Base-by-base conservation (phyloP, 2,329 filamentous ascomycete species). In the Graphiopsis chlorocephala region DNA sequence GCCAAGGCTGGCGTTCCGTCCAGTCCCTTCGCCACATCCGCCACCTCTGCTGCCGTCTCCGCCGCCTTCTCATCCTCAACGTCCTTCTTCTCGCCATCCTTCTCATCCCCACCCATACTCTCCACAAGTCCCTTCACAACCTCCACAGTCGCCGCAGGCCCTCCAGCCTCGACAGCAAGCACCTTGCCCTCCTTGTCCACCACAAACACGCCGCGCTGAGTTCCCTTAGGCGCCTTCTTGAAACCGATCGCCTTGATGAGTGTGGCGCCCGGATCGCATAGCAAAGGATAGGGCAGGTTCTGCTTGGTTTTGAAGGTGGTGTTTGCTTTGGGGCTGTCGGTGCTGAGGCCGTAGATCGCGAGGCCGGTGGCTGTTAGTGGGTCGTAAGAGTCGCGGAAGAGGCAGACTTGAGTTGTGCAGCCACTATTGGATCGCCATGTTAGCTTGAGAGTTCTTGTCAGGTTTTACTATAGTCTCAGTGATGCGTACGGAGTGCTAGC, bases 251-350 rank as follows among this genome's bases (percentile, higher is more conserved):
- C 93, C 14, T 78, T 83, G 72, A 98, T 96, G 65, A 99, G 85
- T 2, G 86, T 88, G 29, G 85, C 86, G 60, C 81, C 80, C 6
- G 89, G 85, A 77, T 99, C 93, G 80, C 93, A 98, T 47, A 99
- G 86, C 53, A 99, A 86, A 38, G 90, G 83, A 78, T 97, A 99
- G 5, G 90, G 91, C 62, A 98, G 86, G 68, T 90, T 92, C 78
- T 98, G 92, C 82, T 96, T 97, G 47, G 88, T 89, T 80, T 92
- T 90, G 85, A 98, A 99, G 53, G 87, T 92, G 26, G 91, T 93
- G 82, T 99, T 99, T 73, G 92, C 88, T 80, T 95, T 96, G 73
- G 92, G 88, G 56, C 88, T 90, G 81, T 98, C 95, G 71, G 86
- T 86, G 67, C 91, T 96, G 59, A 99, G 88, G 64, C 95, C 95